Conservation (phyloP, 2,329 filamentous ascomycete species). For the Penicillium sp. region DNA sequence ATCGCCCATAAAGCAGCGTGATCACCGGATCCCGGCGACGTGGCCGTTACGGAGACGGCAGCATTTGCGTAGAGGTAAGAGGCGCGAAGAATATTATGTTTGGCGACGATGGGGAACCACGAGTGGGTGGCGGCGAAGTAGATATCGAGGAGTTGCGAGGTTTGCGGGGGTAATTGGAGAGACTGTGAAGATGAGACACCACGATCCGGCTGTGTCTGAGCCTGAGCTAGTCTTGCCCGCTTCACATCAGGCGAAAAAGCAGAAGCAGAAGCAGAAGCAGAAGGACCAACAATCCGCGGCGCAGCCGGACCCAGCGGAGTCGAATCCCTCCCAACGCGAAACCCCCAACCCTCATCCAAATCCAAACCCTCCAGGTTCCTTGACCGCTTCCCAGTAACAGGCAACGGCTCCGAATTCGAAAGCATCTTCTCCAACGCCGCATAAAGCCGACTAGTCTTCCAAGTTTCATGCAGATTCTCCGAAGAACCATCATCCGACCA, state of each 20-base stretch:
- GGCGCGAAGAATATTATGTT: constrained; percentile 59
- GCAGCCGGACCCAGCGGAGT: constrained; percentile 33
- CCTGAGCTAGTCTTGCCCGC: constrained; percentile 31
- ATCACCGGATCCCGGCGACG: constrained; percentile 42
- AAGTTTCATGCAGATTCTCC: constrained; percentile 48
- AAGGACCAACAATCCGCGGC: constrained; percentile 36
- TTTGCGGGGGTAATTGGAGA: constrained; percentile 52
- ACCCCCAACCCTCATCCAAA: constrained; percentile 34
- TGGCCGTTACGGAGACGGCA: constrained; percentile 37
- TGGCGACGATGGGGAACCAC: constrained; percentile 65
- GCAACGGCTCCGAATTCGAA: constrained; percentile 35
- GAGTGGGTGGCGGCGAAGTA: constrained; percentile 63
- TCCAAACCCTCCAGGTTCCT: constrained; percentile 37
- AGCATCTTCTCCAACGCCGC: constrained; percentile 48
- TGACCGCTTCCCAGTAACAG: constrained; percentile 37
- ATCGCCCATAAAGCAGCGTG: constrained; percentile 51
- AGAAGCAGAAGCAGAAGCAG: not conserved
- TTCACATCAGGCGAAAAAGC: constrained; percentile 29
- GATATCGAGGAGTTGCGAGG: constrained; percentile 58
- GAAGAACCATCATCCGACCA: constrained; percentile 47
- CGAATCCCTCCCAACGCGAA: constrained; percentile 34
- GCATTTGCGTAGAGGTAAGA: constrained; percentile 59
- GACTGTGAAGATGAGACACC: constrained; percentile 14
- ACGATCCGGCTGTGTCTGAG: constrained; percentile 14
- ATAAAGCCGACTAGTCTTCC: constrained; percentile 49